Evolutionary conservation across 2,329 filamentous ascomycete species (phyloP), one percentile per base, ranked within the genome.

Genomic region (Alternaria solani): DNA sequence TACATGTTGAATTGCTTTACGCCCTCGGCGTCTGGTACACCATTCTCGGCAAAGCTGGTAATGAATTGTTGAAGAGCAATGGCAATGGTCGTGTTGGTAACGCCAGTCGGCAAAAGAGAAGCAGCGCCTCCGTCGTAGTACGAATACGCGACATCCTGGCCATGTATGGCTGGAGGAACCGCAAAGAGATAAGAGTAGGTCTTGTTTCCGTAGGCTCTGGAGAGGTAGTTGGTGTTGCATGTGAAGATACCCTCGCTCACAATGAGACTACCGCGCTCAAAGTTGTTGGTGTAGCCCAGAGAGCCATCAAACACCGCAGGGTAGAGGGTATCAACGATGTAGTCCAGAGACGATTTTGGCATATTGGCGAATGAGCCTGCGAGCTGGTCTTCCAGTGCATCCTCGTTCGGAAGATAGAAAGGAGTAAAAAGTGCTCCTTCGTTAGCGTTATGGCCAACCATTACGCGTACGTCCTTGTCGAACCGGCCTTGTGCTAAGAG

Each of bases 131-230:
- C 79, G 42, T 82, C 81, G 75, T 81, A 88, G 74, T 83, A 87
- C 1, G 83, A 85, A 64, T 85, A 87, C 0, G 79, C 61, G 4
- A 86, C 65, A 64, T 88, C 86, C 51, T 80, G 72, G 18, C 81
- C 84, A 67, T 88, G 86, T 36, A 85, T 76, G 7, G 79, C 85
- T 0, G 85, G 85, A 0, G 82, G 82, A 1, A 86, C 79, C 23
- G 80, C 77, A 67, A 87, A 88, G 25, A 83, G 72, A 75, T 88
- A 87, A 2, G 78, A 78, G 69, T 83, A 84, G 0, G 83, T 83
- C 9, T 79, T 51, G 70, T 84, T 84, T 11, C 70, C 66, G 70
- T 77, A 82, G 7, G 81, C 85, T 1, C 73, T 75, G 55, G 80
- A 79, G 4, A 88, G 76, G 66, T 81, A 86, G 67, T 82, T 78